Percentiles rank a stretch among this genome's conserved stretches.
Conservation (phyloP, 352 stramenopile species). For the Pythium brassicae region DNA sequence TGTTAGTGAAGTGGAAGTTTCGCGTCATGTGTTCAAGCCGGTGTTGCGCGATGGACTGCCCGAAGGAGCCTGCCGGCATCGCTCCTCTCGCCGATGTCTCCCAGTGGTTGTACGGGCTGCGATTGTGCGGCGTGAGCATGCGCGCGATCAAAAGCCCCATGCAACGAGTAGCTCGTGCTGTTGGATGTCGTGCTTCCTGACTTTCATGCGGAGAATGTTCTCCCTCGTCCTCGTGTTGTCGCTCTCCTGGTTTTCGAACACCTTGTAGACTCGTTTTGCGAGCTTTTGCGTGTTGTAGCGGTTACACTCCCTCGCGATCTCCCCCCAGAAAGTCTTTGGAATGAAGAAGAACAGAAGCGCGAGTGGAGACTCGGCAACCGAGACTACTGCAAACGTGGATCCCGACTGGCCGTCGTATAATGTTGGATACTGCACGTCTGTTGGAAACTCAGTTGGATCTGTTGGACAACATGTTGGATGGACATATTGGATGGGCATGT, state of each 20-base stretch:
- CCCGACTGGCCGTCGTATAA: background rate
- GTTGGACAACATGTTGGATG: too few relatives aligned
- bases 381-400: background rate
- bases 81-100: background rate
- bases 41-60: background rate
- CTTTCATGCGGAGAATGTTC: background rate
- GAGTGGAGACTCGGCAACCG: background rate
- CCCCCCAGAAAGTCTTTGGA: background rate
- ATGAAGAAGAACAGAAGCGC: background rate
- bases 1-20: constrained; percentile 14
- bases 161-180: background rate
- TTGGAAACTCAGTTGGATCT: background rate
- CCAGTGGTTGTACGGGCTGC: background rate
- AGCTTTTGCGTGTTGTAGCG: background rate
- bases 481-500: background rate
- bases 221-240: background rate
- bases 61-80: background rate
- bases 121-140: background rate
- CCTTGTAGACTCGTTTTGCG: background rate
- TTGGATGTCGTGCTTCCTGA: background rate
- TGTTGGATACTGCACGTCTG: background rate
- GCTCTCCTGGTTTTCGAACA: background rate
- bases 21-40: constrained; percentile 9
- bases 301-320: background rate
- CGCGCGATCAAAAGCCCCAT: background rate